phyloP scores from a whole-genome alignment of 2,329 filamentous ascomycete genomes.

The Zymoseptoria crescenta region DNA sequence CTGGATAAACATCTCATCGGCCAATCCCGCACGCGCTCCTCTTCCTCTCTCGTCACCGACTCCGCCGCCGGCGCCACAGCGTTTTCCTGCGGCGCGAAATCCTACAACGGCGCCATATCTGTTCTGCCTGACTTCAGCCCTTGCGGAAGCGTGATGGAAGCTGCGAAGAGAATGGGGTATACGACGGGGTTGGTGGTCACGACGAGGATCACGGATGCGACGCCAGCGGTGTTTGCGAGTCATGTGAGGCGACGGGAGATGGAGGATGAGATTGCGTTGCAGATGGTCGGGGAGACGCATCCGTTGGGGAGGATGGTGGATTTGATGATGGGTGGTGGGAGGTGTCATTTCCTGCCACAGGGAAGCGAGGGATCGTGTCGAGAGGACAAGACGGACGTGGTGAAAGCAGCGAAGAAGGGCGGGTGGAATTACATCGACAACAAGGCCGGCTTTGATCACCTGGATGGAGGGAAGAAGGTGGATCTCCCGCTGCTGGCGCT shows the following conservation, averaged over 20 bases:
- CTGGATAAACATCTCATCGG: constrained; percentile 89
- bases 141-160: constrained; percentile 88
- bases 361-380: constrained; percentile 74
- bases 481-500: constrained; percentile 79
- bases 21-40: constrained; percentile 76
- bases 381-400: constrained; percentile 66
- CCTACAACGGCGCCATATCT: constrained; percentile 93
- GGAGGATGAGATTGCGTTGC: constrained; percentile 84
- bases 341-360: constrained; percentile 89
- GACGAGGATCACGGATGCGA: constrained; percentile 90
- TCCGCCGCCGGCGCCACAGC: constrained; percentile 95
- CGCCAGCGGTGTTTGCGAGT: constrained; percentile 86
- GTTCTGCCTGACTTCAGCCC: constrained; percentile 76
- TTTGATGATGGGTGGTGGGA: constrained; percentile 83
- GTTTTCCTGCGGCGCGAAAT: constrained; percentile 87
- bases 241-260: constrained; percentile 74
- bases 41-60: constrained; percentile 81
- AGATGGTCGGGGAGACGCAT: constrained; percentile 75
- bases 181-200: constrained; percentile 91
- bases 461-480: constrained; percentile 54
- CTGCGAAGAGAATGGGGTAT: constrained; percentile 84
- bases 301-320: constrained; percentile 82
- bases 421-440: constrained; percentile 73
- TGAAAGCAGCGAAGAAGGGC: constrained; percentile 59
- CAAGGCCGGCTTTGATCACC: constrained; percentile 61